Evolutionary conservation across 176 grass and related monocot genomes (phyloP).

Genomic region (Eremochloa ophiuroides): DNA sequence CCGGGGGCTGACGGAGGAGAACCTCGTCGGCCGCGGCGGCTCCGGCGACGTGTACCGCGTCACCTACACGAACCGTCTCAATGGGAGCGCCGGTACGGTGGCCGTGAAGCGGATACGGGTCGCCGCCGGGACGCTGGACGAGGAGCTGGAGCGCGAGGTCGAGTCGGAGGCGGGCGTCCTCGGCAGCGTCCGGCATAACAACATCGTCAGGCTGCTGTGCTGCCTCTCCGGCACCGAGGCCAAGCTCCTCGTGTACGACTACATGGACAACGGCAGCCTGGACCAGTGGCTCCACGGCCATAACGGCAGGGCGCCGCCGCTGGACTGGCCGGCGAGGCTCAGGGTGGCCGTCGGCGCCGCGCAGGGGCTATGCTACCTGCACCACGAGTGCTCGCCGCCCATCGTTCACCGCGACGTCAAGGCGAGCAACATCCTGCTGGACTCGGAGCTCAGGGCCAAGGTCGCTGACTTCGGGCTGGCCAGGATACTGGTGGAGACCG

Average conservation of each 20-base stretch:
- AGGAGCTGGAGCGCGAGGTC: conserved; percentile 57
- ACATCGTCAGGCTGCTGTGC: conserved; percentile 79
- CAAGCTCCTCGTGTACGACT: conserved; percentile 88
- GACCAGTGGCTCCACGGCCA: conserved; percentile 62
- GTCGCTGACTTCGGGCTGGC: conserved; percentile 89
- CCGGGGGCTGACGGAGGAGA: conserved; percentile 60
- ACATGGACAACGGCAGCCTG: conserved; percentile 82
- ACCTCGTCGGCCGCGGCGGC: conserved; percentile 60
- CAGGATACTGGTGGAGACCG: conserved; percentile 53
- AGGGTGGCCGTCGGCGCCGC: conserved; percentile 57
- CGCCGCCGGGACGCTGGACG: conserved; percentile 27
- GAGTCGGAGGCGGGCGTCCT: conserved; percentile 69
- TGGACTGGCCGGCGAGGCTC: conserved; percentile 75
- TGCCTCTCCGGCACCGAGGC: conserved; percentile 54
- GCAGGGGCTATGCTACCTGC: conserved; percentile 83
- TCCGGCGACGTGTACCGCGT: conserved; percentile 68
- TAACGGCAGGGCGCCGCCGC: neutral
- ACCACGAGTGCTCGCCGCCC: conserved; percentile 65
- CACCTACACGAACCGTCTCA: conserved; percentile 34
- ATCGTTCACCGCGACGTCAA: conserved; percentile 86
- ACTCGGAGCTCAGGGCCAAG: conserved; percentile 55
- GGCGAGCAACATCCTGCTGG: conserved; percentile 83
- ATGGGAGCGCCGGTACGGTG: conserved; percentile 29
- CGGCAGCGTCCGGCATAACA: conserved; percentile 62
- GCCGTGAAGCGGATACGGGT: conserved; percentile 78